phyloP scores from a whole-genome alignment of 192 early-diverging fungal genomes.

The Backusella mclennaniae region DNA sequence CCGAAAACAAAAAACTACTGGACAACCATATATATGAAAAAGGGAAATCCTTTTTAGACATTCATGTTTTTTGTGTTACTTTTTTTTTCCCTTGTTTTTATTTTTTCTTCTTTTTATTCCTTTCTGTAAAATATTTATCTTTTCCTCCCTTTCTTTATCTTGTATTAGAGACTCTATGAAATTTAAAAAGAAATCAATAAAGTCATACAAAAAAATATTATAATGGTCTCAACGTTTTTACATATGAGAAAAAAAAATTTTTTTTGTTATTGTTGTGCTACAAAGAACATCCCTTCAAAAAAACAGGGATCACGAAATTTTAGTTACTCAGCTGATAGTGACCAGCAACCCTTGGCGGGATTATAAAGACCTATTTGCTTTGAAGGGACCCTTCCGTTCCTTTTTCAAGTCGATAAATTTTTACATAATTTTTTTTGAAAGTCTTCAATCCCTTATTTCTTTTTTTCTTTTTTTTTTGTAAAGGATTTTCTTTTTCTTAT shows the following conservation, averaged over 20 bases:
- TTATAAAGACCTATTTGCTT: background rate
- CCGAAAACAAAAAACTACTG: background rate
- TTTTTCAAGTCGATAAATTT: background rate
- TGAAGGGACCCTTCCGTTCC: background rate
- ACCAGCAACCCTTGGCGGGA: background rate
- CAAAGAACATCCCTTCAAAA: background rate
- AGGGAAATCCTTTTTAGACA: slow-evolving; percentile 5
- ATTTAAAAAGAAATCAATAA: slow-evolving; percentile 1
- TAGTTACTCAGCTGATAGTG: background rate
- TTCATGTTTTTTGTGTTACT: slow-evolving; percentile 2
- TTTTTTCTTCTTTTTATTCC: background rate
- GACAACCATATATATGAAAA: background rate
- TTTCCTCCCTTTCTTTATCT: background rate
- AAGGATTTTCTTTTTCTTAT: background rate
- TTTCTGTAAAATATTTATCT: background rate
- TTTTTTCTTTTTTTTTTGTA: background rate
- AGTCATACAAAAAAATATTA: background rate
- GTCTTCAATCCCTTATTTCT: background rate
- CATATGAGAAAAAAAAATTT: background rate
- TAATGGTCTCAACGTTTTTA: background rate
- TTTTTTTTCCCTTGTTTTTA: background rate
- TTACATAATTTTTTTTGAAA: background rate
- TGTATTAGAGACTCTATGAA: background rate
- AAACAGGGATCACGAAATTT: slow-evolving; percentile 8
- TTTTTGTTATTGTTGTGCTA: background rate